Percentiles rank a stretch among this genome's conserved stretches.
Conservation (phyloP, 2,329 filamentous ascomycete species). For the Colletotrichum camelliae region DNA sequence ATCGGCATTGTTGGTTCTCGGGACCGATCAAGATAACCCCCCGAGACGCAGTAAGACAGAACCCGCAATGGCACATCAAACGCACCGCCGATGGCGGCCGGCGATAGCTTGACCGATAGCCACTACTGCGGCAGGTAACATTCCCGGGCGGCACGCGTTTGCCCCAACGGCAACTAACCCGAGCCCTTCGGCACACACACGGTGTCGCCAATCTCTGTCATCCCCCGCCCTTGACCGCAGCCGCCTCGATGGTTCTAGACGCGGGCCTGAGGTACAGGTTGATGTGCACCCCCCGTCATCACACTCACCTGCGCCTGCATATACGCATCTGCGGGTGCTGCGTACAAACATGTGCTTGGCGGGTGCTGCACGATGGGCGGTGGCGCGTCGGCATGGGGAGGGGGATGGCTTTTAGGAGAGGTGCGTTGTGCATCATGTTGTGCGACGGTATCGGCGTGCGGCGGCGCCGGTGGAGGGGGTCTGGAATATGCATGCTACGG, state of each 20-base stretch:
- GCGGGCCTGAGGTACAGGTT: not conserved
- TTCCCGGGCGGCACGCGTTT: not conserved
- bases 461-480: not conserved
- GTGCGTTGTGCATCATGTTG: not conserved
- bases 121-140: not conserved
- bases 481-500: not conserved
- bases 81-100: not conserved
- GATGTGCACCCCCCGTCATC: not conserved
- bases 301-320: not conserved
- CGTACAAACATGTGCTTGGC: no score
- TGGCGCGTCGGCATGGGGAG: not conserved
- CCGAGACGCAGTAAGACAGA: not conserved
- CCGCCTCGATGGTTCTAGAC: not conserved
- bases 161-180: not conserved
- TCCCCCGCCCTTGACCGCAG: not conserved
- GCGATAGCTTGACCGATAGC: not conserved
- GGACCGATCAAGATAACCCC: not conserved
- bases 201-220: not conserved
- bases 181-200: not conserved
- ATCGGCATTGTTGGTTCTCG: not conserved
- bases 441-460: constrained; percentile 7
- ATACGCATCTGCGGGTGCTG: not conserved
- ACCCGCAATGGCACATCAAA: not conserved
- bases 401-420: not conserved
- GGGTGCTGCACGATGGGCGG: not conserved